Base-by-base conservation (phyloP, 176 grass and related monocot genomes). In the Paspalum notatum region DNA sequence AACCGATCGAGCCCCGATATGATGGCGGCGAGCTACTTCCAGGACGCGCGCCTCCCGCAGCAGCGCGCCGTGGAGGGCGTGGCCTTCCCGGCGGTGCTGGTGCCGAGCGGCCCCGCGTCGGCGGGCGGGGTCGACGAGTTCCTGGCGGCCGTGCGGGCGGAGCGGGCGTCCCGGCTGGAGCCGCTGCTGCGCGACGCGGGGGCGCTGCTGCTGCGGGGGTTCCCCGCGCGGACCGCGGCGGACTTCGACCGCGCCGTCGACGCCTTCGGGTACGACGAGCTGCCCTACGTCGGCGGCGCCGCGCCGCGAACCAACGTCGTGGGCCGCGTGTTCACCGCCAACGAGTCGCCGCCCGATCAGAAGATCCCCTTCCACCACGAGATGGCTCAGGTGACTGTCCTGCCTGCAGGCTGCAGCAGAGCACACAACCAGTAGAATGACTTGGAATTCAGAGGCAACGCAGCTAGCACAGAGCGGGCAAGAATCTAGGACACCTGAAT, bases 331-430 rank as follows among this genome's bases (percentile, higher is more conserved):
- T 98, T 98, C 83, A 98, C 96, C 16, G 92, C 96, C 60, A 95
- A 98, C 75, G 96, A 98, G 70, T 98, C 96, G 56, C 96, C 96
- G 53, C 92, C 96, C 37, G 92, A 98, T 55, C 92, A 95, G 86
- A 89, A 91, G 79, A 98, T 98, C 71, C 96, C 92, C 80, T 98
- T 98, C 80, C 96, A 98, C 71, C 96, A 98, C 20, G 96, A 98
- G 75, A 98, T 98, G 96, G 96, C 96, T 16, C 96, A 98, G 95
- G 95, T 98, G 58, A 74, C 22, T 1, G 0, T 13, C 42, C 18
- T 1, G n/a, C 81, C 43, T 17, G 6, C 14, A 17, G n/a, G 15
- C 25, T 69, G 24, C 25, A 0, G 15, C 7, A 13, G 9, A 21
- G 0, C 38, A 12, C 32, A 8, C 7, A 14, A 70, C 5, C 51